These are phyloP conservation scores for Pseudopithomyces chartarum DNA, from an alignment of 2,329 filamentous ascomycete species.

Conservation along the genomic window DNA sequence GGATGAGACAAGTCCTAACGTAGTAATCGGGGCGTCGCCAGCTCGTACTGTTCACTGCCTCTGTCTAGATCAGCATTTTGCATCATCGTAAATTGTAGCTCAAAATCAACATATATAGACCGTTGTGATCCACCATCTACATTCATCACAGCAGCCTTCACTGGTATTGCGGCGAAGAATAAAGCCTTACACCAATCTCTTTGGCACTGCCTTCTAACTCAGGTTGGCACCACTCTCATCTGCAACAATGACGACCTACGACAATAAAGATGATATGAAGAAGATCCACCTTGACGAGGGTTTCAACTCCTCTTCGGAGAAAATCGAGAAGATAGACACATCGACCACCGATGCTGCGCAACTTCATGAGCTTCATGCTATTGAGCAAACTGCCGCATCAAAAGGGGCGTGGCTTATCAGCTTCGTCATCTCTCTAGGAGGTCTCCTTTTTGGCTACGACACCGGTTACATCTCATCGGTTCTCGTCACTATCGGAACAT, in stretches of 20 bases:
- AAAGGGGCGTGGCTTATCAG: conserved; percentile 36
- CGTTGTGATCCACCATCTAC: background rate
- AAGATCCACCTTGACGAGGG: conserved; percentile 21
- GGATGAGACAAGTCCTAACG: conserved; percentile 2
- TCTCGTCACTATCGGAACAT: conserved; percentile 43
- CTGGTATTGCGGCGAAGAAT: background rate
- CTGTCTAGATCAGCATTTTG: background rate
- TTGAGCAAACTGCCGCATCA: conserved; percentile 33
- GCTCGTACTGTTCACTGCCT: background rate
- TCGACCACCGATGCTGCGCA: conserved; percentile 20
- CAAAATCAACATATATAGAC: conserved; percentile 6
- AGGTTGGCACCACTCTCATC: background rate
- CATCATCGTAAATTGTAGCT: background rate
- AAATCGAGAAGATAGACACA: conserved; percentile 29
- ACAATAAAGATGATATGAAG: conserved; percentile 16
- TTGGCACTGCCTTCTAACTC: background rate
- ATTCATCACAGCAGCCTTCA: conserved; percentile 5
- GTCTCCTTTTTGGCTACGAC: conserved; percentile 41
- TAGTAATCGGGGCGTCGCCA: background rate
- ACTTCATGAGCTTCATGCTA: conserved; percentile 28
- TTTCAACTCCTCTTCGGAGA: conserved; percentile 9
- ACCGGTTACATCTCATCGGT: conserved; percentile 47
- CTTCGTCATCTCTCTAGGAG: conserved; percentile 34
- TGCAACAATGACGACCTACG: conserved; percentile 10
- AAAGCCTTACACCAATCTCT: background rate